phyloP scores from a whole-genome alignment of 352 stramenopile species.

The Nothophytophthora sp. region DNA sequence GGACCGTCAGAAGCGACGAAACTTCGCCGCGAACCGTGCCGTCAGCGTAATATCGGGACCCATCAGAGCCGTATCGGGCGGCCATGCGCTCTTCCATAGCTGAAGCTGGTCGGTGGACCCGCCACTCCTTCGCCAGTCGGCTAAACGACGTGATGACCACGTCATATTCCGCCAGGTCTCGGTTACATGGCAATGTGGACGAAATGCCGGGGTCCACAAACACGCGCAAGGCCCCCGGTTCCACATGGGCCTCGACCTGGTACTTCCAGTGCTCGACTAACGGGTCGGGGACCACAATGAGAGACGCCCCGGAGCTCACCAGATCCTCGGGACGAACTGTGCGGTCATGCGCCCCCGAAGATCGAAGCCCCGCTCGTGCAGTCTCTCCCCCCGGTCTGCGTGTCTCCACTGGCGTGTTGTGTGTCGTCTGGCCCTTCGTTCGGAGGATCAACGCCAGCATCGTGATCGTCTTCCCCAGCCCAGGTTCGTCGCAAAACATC shows the following conservation, averaged over 20 bases:
- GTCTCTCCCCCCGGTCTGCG: slow-evolving; percentile 6
- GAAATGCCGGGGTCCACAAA: slow-evolving; percentile 39
- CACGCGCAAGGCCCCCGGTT: slow-evolving; percentile 19
- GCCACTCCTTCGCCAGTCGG: slow-evolving; percentile 63
- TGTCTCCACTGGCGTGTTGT: slow-evolving; percentile 2
- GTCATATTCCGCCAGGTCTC: slow-evolving; percentile 50
- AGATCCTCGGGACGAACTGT: slow-evolving; percentile 22
- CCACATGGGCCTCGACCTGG: slow-evolving; percentile 59
- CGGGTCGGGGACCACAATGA: slow-evolving; percentile 65
- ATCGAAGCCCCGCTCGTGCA: slow-evolving; percentile 12
- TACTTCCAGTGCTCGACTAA: slow-evolving; percentile 73
- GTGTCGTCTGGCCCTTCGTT: slow-evolving; percentile 53
- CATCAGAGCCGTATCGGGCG: slow-evolving; percentile 57
- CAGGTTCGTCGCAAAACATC: slow-evolving; percentile 78
- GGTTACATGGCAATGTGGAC: slow-evolving; percentile 23
- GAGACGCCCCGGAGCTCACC: slow-evolving; percentile 35
- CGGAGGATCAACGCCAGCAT: slow-evolving; percentile 77
- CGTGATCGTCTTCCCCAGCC: slow-evolving; percentile 80
- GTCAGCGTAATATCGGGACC: slow-evolving; percentile 46
- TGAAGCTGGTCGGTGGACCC: slow-evolving; percentile 45
- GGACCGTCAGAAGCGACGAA: slow-evolving; percentile 49
- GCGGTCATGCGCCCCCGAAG: neutral
- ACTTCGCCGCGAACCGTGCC: slow-evolving; percentile 37
- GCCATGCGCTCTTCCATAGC: slow-evolving; percentile 41
- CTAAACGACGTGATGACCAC: slow-evolving; percentile 71